Conservation (phyloP, 2,329 filamentous ascomycete species). For the Zalaria obscura region DNA sequence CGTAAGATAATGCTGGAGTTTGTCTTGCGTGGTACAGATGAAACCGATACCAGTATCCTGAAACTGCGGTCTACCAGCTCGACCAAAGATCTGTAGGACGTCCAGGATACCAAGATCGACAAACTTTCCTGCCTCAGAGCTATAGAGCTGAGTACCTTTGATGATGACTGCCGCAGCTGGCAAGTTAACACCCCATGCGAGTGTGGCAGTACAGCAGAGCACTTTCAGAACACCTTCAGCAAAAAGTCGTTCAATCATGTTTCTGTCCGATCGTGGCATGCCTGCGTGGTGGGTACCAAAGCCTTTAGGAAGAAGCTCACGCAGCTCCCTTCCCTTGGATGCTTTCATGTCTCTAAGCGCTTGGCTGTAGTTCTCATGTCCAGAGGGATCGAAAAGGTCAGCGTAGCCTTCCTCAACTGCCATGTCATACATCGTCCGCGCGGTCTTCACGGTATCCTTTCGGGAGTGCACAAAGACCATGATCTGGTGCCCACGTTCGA, state of each 20-base stretch:
- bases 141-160: constrained; percentile 96
- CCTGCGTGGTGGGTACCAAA: constrained; percentile 94
- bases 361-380: constrained; percentile 65
- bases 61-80: constrained; percentile 93
- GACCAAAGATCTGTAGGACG: constrained; percentile 94
- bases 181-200: constrained; percentile 98
- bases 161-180: constrained; percentile 94
- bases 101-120: constrained; percentile 93
- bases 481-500: constrained; percentile 81
- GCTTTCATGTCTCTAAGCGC: constrained; percentile 75
- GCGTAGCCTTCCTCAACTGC: constrained; percentile 65
- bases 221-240: constrained; percentile 87
- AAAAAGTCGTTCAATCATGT: constrained; percentile 89
- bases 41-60: constrained; percentile 96
- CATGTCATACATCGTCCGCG: constrained; percentile 73
- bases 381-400: constrained; percentile 70
- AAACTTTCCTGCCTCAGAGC: constrained; percentile 89
- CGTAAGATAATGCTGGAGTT: constrained; percentile 75
- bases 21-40: constrained; percentile 94
- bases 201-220: constrained; percentile 91
- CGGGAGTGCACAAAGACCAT: constrained; percentile 99
- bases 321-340: constrained; percentile 71
- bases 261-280: constrained; percentile 87
- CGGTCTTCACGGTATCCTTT: constrained; percentile 83
- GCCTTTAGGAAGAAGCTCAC: constrained; percentile 79